These are phyloP conservation scores for Euphorbia schlechtendalii DNA, from an alignment of 441 rosid genomes.

Conservation along the genomic window DNA sequence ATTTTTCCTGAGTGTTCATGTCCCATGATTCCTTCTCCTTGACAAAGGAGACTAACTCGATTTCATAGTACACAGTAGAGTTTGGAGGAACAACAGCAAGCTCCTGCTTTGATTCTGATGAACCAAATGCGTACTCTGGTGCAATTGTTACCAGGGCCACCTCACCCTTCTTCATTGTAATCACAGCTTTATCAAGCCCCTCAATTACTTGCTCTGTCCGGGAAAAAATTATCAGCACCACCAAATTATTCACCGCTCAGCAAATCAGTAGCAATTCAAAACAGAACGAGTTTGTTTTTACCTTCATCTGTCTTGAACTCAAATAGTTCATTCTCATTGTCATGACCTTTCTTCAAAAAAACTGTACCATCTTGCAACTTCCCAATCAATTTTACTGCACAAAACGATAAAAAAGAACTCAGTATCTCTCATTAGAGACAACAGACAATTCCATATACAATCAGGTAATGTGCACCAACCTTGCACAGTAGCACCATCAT, in stretches of 20 bases:
- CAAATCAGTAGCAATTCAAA: too few relatives aligned
- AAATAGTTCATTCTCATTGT: conserved; percentile 37
- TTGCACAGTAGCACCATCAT: conserved; percentile 66
- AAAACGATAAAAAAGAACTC: neutral
- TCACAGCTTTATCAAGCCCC: conserved; percentile 72
- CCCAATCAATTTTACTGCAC: conserved; percentile 68
- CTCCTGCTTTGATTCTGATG: conserved; percentile 53
- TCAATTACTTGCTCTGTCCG: conserved; percentile 65
- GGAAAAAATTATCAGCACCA: neutral
- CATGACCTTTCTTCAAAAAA: conserved; percentile 64
- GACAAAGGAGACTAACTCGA: conserved; percentile 14
- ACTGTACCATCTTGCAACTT: conserved; percentile 70
- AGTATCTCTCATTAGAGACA: neutral
- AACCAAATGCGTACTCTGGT: conserved; percentile 74
- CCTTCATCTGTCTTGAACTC: conserved; percentile 84
- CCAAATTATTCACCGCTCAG: neutral
- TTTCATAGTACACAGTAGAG: conserved; percentile 54
- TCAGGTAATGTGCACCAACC: conserved; percentile 23
- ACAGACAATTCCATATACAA: neutral
- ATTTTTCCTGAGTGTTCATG: conserved; percentile 69
- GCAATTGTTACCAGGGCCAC: conserved; percentile 54
- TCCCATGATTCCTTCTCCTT: conserved; percentile 83
- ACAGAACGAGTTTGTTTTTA: too few relatives aligned
- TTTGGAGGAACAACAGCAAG: conserved; percentile 66
- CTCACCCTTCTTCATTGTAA: conserved; percentile 83